phyloP scores from a whole-genome alignment of 1,284 basidiomycete genomes.

The Gymnopus androsaceus region DNA sequence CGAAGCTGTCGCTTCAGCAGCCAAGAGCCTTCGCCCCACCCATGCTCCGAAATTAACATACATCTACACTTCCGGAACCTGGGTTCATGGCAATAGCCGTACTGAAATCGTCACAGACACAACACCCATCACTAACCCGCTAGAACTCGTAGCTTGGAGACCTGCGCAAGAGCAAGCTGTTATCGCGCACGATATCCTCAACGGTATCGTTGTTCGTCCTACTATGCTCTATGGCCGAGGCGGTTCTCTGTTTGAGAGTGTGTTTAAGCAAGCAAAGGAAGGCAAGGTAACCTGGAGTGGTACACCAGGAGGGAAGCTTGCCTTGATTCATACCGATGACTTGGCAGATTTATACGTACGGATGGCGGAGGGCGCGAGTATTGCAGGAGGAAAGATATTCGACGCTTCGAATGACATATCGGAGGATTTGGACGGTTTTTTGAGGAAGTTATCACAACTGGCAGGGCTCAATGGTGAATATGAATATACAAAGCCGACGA shows the following conservation, averaged over 20 bases:
- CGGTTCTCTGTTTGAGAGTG: slow-evolving; percentile 40
- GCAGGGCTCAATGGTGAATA: slow-evolving; percentile 38
- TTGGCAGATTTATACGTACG: slow-evolving; percentile 49
- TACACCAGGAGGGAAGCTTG: slow-evolving; percentile 40
- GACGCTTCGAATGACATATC: slow-evolving; percentile 45
- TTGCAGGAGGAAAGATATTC: slow-evolving; percentile 46
- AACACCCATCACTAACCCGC: slow-evolving; percentile 32
- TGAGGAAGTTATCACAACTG: slow-evolving; percentile 43
- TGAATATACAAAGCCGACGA: slow-evolving; percentile 33
- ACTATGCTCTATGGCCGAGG: slow-evolving; percentile 47
- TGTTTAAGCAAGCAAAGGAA: slow-evolving; percentile 39
- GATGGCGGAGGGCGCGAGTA: slow-evolving; percentile 42
- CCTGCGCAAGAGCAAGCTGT: slow-evolving; percentile 38
- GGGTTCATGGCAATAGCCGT: slow-evolving; percentile 47
- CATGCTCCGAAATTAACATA: slow-evolving; percentile 45
- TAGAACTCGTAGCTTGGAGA: slow-evolving; percentile 38
- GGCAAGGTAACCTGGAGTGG: slow-evolving; percentile 43
- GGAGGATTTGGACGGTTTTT: slow-evolving; percentile 47
- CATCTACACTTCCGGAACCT: slow-evolving; percentile 52
- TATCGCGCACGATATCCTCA: slow-evolving; percentile 33
- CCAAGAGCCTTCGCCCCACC: slow-evolving; percentile 33
- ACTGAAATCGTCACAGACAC: slow-evolving; percentile 36
- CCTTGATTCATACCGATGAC: slow-evolving; percentile 53
- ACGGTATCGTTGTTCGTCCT: slow-evolving; percentile 55
- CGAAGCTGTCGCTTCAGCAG: slow-evolving; percentile 33